Base-by-base conservation (phyloP, 164 flowering plant species). In the Aristolochia fimbriata region DNA sequence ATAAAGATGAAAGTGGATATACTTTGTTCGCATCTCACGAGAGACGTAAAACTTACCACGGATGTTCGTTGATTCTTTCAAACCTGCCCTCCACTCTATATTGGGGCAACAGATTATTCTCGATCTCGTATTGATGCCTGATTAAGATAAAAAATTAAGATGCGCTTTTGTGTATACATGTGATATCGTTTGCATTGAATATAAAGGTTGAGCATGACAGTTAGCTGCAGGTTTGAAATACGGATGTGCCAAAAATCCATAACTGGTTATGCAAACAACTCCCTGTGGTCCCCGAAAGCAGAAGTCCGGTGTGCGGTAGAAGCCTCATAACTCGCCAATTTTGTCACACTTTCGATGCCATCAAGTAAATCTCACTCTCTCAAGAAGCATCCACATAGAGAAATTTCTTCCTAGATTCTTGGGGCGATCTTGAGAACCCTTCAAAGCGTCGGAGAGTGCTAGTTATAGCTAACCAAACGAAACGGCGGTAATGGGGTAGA, bases 381-480 rank as follows among this genome's bases (percentile, higher is more conserved):
- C 98, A 57, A 92, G 82, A 55, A 92, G 76, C 98, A 92, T 92
- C 96, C 96, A 92, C 87, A 76, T 81, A 9, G 98, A 83, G 69
- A 76, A 74, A 60, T 89, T 89, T 53, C 59, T 63, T 47, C 98
- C 98, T 24, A 86, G 59, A 61, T 74, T 68, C 57, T 74, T 78
- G 51, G 96, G 96, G 62, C 84, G 88, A 65, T 88, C 98, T 48
- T 83, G 73, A 9, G 49, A 80, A 62, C 79, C 86, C 95, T 86
- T 73, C 67, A 74, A 73, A n/a, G 11, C 54, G 55, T 41, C 27
- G 62, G 0, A 48, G 63, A 63, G 47, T 62, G 23, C 73, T 58
- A 74, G 68, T 22, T 53, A 51, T 23, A 57, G 15, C 21, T 15
- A 25, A 63, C 51, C n/a, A 30, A 23, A 6, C 9, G 17, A 16